phyloP scores from a whole-genome alignment of 495 filamentous ascomycete genomes.

The Choiromyces venosus region DNA sequence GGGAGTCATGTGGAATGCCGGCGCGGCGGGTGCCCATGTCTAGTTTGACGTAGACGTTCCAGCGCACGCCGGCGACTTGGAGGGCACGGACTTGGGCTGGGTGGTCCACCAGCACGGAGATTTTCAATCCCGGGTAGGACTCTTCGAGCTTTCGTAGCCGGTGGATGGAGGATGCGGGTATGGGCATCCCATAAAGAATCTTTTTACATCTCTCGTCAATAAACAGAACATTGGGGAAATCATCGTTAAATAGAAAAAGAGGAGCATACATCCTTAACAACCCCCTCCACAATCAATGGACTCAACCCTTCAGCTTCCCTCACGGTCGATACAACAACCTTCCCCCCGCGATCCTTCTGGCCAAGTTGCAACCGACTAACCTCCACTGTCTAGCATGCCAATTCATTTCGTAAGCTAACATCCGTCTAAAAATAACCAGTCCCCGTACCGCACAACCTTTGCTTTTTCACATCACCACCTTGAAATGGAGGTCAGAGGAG shows the following conservation, averaged over 20 bases:
- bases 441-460: background rate
- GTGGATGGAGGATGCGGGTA: slow-evolving; percentile 56
- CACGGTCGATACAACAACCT: slow-evolving; percentile 72
- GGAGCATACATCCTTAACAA: slow-evolving; percentile 29
- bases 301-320: slow-evolving; percentile 66
- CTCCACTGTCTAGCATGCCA: slow-evolving; percentile 57
- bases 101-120: slow-evolving; percentile 72
- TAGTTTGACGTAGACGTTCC: slow-evolving; percentile 66
- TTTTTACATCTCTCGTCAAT: slow-evolving; percentile 38
- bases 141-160: slow-evolving; percentile 54
- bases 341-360: slow-evolving; percentile 45
- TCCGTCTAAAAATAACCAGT: background rate
- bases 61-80: slow-evolving; percentile 43
- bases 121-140: slow-evolving; percentile 50
- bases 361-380: slow-evolving; percentile 70
- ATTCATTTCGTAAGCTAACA: background rate
- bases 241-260: background rate
- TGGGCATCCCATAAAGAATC: slow-evolving; percentile 71
- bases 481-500: background rate
- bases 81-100: slow-evolving; percentile 54
- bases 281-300: slow-evolving; percentile 46
- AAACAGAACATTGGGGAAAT: slow-evolving; percentile 6
- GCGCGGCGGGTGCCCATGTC: slow-evolving; percentile 74
- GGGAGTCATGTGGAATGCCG: slow-evolving; percentile 55
- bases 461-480: slow-evolving; percentile 7